Base-by-base conservation (phyloP, 73 alveolate species). In the Stentor roeselii region DNA sequence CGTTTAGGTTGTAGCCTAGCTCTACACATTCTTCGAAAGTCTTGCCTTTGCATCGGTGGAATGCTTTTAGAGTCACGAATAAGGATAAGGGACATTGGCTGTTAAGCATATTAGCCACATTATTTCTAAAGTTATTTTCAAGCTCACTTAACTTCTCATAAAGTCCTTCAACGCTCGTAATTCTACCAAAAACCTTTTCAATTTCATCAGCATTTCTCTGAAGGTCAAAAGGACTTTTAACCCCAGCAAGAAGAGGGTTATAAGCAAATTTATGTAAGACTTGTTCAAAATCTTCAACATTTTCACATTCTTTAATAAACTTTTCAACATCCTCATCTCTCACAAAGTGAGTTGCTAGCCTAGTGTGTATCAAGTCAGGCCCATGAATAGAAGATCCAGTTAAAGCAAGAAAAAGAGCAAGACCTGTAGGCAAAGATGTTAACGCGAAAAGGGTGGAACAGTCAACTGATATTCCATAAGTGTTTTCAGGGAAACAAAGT, bases 61-160 rank as follows among this genome's bases (percentile, higher is more conserved):
- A 32, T 21, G n/a, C 41, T 2, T 67, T 67, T 21, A 67, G n/a
- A 21, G 41, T 21, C 1, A 67, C 34, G 42, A 27, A 27, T 27
- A 67, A 40, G n/a, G 80, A 30, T 34, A 67, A 67, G 34, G 80
- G 80, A 34, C 80, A 67, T 67, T 67, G 80, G 1, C 34, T 36
- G 11, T 67, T 34, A n/a, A 67, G 21, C n/a, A 67, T 21, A 27
- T 40, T 34, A 27, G 34, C 14, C 34, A 32, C 0, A 32, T 32
- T 32, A 14, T 67, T 67, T 30, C n/a, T n/a, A 32, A 67, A 67
- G 11, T 67, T 67, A 21, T 14, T 27, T 1, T 21, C 80, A 1
- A 30, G 42, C 34, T 15, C 21, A 2, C 42, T 11, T 67, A 67
- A 67, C 11, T 67, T 67, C 37, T 67, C 80, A 21, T 67, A 21